Evolutionary conservation across 2,329 filamentous ascomycete species (phyloP).

Genomic region (Chaetomiaceae sp.): DNA sequence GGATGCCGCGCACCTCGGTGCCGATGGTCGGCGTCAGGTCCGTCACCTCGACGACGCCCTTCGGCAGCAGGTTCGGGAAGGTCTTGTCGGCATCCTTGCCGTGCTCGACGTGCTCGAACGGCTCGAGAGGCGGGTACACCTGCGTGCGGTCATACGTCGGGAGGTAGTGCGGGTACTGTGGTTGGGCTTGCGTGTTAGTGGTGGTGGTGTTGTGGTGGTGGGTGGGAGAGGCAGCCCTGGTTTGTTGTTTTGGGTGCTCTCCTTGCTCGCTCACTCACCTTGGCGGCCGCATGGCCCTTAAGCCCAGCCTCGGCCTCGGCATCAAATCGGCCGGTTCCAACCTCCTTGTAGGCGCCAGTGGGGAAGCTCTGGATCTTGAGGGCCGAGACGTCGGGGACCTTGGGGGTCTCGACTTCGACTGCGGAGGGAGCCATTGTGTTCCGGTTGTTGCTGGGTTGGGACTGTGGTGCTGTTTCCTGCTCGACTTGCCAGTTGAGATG

Average conservation of each 20-base stretch:
- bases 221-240: background rate
- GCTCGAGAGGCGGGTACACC: conserved; percentile 56
- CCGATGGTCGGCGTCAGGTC: conserved; percentile 65
- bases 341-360: conserved; percentile 30
- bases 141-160: conserved; percentile 57
- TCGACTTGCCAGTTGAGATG: background rate
- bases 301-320: conserved; percentile 31
- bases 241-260: no score
- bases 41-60: conserved; percentile 42
- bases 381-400: conserved; percentile 20
- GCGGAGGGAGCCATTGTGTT: conserved; percentile 33
- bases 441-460: background rate
- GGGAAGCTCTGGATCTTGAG: conserved; percentile 35
- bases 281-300: conserved; percentile 25
- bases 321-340: conserved; percentile 25
- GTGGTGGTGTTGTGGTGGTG: background rate
- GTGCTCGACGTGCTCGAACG: conserved; percentile 64
- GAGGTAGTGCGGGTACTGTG: conserved; percentile 62
- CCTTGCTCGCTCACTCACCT: no score
- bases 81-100: conserved; percentile 62
- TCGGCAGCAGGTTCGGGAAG: conserved; percentile 59
- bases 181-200: background rate
- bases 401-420: conserved; percentile 29
- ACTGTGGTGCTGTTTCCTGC: background rate
- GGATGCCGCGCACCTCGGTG: conserved; percentile 61